A percentile compares a stretch with the other conserved stretches of the same genome.
phyloP scores from a whole-genome alignment of 75 land plant genomes.

The Picea sitchensis region DNA sequence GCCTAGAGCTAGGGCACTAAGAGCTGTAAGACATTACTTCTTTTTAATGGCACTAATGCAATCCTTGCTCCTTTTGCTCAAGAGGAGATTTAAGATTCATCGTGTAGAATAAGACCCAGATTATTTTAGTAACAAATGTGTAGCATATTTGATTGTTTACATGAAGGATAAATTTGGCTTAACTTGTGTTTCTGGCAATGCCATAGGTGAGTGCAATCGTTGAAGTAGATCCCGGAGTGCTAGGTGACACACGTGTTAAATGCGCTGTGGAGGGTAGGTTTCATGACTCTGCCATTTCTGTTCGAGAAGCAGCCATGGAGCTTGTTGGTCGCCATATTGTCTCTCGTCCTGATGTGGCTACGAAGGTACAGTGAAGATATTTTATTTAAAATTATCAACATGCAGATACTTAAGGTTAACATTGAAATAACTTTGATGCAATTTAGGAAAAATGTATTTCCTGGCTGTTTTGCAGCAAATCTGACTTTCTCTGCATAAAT shows the following conservation, averaged over 20 bases:
- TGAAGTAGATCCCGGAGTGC: slow-evolving; percentile 98
- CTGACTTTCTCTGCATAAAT: slow-evolving; percentile 3
- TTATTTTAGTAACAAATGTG: not conserved
- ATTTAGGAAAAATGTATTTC: slow-evolving; percentile 6
- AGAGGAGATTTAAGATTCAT: not conserved
- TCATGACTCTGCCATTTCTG: slow-evolving; percentile 95
- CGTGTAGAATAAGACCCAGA: not conserved
- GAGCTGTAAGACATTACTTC: slow-evolving; percentile 61
- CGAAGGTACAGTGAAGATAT: slow-evolving; percentile 47
- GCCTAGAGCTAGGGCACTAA: slow-evolving; percentile 91
- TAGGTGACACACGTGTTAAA: slow-evolving; percentile 88
- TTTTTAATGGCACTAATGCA: not conserved
- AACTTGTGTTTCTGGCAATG: not conserved
- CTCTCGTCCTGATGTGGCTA: slow-evolving; percentile 93
- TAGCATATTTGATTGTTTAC: not conserved
- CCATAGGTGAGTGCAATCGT: slow-evolving; percentile 90
- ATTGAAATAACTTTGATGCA: not conserved
- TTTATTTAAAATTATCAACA: no score
- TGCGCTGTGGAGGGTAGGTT: slow-evolving; percentile 98
- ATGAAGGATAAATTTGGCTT: not conserved
- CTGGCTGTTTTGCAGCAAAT: not conserved
- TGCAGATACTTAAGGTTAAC: not conserved
- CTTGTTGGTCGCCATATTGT: slow-evolving; percentile 98
- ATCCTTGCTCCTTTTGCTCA: not conserved
- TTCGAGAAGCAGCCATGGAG: slow-evolving; percentile 97